Conservation (phyloP, 2,329 filamentous ascomycete genomes). For the Colletotrichum agaves region DNA sequence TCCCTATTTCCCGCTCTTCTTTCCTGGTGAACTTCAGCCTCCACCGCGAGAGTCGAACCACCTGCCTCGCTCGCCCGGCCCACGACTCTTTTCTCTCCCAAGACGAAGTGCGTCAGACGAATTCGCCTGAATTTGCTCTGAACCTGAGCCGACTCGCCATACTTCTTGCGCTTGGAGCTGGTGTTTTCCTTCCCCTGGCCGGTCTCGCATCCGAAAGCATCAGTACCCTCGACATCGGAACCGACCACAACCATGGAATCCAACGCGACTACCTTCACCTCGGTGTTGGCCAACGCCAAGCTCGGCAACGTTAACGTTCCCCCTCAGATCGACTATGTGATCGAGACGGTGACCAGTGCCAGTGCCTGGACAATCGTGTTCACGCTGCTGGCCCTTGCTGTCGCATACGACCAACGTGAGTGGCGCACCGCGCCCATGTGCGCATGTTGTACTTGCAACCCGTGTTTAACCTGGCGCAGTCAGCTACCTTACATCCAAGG, state of each 20-base stretch:
- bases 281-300: slow-evolving; percentile 72
- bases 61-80: slow-evolving; percentile 5
- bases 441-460: neutral
- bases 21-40: slow-evolving; percentile 17
- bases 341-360: slow-evolving; percentile 66
- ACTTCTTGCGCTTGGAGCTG: slow-evolving; percentile 11
- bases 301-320: slow-evolving; percentile 61
- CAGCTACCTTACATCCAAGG: slow-evolving; percentile 79
- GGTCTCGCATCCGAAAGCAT: neutral
- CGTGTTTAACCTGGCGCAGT: slow-evolving; percentile 59
- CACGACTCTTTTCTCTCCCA: neutral
- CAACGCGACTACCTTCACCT: slow-evolving; percentile 75
- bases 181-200: neutral
- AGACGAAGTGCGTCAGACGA: slow-evolving; percentile 17
- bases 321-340: slow-evolving; percentile 64
- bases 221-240: neutral
- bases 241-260: slow-evolving; percentile 57
- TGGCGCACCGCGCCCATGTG: slow-evolving; percentile 39
- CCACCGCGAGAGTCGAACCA: slow-evolving; percentile 26
- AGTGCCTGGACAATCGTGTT: slow-evolving; percentile 70
- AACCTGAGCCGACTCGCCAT: slow-evolving; percentile 1
- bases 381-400: slow-evolving; percentile 75
- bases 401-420: slow-evolving; percentile 92
- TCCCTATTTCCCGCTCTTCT: slow-evolving; percentile 19
- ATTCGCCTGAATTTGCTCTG: slow-evolving; percentile 5